phyloP scores from a whole-genome alignment of 441 rosid genomes.

The Isatis lusitanica region DNA sequence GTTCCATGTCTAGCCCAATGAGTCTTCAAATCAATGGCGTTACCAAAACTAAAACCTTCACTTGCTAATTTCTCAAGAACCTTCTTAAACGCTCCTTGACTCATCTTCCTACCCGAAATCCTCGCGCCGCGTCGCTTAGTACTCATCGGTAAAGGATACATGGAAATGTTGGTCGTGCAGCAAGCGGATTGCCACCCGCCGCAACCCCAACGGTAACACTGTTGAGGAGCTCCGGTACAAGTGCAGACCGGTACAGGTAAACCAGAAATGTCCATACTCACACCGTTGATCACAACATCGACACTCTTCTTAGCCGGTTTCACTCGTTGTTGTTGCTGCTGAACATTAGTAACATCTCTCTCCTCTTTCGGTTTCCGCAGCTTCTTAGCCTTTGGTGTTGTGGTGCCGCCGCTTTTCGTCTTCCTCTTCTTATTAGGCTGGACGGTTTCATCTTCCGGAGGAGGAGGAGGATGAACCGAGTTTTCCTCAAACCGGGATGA shows the following conservation, averaged over 20 bases:
- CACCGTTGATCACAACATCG: constrained; percentile 83
- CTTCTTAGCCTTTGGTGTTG: constrained; percentile 69
- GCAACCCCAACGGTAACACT: constrained; percentile 97
- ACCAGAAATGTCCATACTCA: constrained; percentile 82
- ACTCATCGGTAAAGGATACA: constrained; percentile 97
- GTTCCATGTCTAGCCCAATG: constrained; percentile 97
- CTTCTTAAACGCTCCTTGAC: constrained; percentile 95
- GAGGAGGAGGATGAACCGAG: constrained; percentile 46
- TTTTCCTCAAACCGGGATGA: constrained; percentile 45
- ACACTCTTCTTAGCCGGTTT: constrained; percentile 82
- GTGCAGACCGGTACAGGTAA: constrained; percentile 95
- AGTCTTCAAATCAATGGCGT: constrained; percentile 72
- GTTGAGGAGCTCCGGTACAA: constrained; percentile 91
- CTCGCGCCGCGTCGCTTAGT: constrained; percentile 95
- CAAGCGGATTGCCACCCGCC: constrained; percentile 99
- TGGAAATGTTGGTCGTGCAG: constrained; percentile 87
- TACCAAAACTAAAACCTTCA: constrained; percentile 24
- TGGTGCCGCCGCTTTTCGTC: constrained; percentile 40
- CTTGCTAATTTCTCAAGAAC: constrained; percentile 36
- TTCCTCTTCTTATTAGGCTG: constrained; percentile 76
- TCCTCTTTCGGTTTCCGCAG: constrained; percentile 74
- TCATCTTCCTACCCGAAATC: constrained; percentile 98
- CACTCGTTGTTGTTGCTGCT: constrained; percentile 40
- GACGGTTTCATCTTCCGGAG: constrained; percentile 49
- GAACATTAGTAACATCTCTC: constrained; percentile 19